Conservation (phyloP, 2,329 filamentous ascomycete species). For the Microdochium trichocladiopsis region DNA sequence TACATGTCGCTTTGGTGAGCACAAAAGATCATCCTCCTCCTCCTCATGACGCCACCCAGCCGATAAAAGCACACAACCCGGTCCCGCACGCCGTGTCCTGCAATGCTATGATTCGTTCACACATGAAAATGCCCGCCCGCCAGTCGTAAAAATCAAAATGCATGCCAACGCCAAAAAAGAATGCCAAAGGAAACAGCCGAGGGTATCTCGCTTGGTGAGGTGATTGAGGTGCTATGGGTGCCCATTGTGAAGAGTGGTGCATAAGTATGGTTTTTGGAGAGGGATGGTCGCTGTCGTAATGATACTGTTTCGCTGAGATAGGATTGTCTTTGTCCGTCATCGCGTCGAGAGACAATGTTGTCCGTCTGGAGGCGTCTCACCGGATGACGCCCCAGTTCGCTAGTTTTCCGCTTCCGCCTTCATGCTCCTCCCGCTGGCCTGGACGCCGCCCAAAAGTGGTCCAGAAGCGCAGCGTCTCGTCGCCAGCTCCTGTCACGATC, state of each 20-base stretch:
- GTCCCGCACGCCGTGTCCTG: not conserved
- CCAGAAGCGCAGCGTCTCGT: slow-evolving; percentile 96
- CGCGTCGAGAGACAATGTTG: not conserved
- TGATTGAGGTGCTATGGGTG: not conserved
- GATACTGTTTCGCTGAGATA: not conserved
- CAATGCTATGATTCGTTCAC: not conserved
- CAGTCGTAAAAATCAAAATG: not conserved
- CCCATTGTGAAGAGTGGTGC: not conserved
- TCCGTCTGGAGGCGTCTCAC: slow-evolving; percentile 23
- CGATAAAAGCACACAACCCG: not conserved
- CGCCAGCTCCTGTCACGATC: slow-evolving; percentile 91
- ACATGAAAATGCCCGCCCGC: not conserved
- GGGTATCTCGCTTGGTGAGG: not conserved
- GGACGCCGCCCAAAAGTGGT: slow-evolving; percentile 85
- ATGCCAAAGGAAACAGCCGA: not conserved
- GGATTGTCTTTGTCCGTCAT: slow-evolving; percentile 1
- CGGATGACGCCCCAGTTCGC: slow-evolving; percentile 82
- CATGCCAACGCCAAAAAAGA: not conserved
- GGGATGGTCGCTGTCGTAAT: not conserved
- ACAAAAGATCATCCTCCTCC: not conserved
- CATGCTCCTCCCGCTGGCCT: slow-evolving; percentile 62
- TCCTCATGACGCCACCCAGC: not conserved
- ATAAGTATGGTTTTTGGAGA: not conserved
- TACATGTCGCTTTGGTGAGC: not conserved
- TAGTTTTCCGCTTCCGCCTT: slow-evolving; percentile 51